These are phyloP conservation scores for Fusarium pseudoanthophilum DNA, from an alignment of 2,329 filamentous ascomycete species.

Conservation along the genomic window DNA sequence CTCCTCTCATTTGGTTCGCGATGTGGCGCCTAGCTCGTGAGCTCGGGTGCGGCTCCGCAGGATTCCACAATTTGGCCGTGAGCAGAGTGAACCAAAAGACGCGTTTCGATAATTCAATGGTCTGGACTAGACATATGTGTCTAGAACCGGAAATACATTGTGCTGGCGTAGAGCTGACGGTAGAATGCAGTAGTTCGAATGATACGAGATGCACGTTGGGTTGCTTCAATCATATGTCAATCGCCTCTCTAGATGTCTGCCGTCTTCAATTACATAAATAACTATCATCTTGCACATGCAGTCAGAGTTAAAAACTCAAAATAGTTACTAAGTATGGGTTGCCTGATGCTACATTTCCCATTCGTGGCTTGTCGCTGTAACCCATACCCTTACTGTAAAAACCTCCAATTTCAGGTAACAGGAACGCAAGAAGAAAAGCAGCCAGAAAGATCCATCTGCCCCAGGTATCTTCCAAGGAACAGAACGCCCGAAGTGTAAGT, in stretches of 20 bases:
- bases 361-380: conserved; percentile 31
- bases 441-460: neutral
- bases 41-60: conserved; percentile 40
- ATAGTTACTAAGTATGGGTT: neutral
- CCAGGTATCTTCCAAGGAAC: conserved; percentile 19
- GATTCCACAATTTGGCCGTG: conserved; percentile 30
- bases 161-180: neutral
- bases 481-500: conserved; percentile 2
- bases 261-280: neutral
- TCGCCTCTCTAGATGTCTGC: neutral
- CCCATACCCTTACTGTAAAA: neutral
- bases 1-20: neutral
- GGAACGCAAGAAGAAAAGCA: neutral
- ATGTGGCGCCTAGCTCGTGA: conserved; percentile 16
- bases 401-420: conserved; percentile 6
- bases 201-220: conserved; percentile 26
- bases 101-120: conserved; percentile 2
- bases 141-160: neutral
- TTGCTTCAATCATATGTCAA: conserved; percentile 24
- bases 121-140: conserved; percentile 6
- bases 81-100: neutral
- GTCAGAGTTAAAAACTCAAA: conserved; percentile 13
- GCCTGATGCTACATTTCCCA: neutral
- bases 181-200: conserved; percentile 2
- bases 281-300: neutral